phyloP scores from a whole-genome alignment of 192 early-diverging fungal species.

The Spinellus fusiger region DNA sequence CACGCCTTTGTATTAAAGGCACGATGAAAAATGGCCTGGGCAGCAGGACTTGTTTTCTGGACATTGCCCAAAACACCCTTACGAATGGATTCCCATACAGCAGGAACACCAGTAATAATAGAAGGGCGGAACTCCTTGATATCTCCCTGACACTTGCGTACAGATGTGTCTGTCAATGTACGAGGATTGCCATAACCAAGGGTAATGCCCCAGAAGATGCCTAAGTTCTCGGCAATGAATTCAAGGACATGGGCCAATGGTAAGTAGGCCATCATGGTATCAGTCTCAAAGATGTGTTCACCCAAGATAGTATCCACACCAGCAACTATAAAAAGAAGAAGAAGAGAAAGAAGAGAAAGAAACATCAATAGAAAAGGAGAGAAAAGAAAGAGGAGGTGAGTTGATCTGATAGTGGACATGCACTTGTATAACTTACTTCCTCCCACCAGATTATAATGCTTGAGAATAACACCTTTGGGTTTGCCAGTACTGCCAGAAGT shows the following conservation, averaged over 20 bases:
- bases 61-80: slow-evolving; percentile 34
- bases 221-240: slow-evolving; percentile 44
- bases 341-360: slow-evolving; percentile 21
- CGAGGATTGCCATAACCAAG: slow-evolving; percentile 53
- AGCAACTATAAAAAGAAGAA: slow-evolving; percentile 40
- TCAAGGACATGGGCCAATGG: slow-evolving; percentile 76
- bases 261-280: slow-evolving; percentile 67
- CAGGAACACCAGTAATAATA: slow-evolving; percentile 57
- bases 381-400: neutral
- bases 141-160: slow-evolving; percentile 60
- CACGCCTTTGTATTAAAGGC: slow-evolving; percentile 69
- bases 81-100: slow-evolving; percentile 52
- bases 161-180: slow-evolving; percentile 51
- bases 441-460: slow-evolving; percentile 78
- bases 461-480: slow-evolving; percentile 88
- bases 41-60: slow-evolving; percentile 36
- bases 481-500: slow-evolving; percentile 85
- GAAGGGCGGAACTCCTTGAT: slow-evolving; percentile 53
- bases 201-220: slow-evolving; percentile 30
- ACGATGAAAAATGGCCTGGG: slow-evolving; percentile 65
- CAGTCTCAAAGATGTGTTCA: slow-evolving; percentile 38
- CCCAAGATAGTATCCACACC: slow-evolving; percentile 52
- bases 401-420: no score
- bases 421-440: slow-evolving; percentile 42
- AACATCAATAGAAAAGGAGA: neutral